Base-by-base conservation (phyloP, 495 filamentous ascomycete genomes). In the Hypoxylon crocopeplum region DNA sequence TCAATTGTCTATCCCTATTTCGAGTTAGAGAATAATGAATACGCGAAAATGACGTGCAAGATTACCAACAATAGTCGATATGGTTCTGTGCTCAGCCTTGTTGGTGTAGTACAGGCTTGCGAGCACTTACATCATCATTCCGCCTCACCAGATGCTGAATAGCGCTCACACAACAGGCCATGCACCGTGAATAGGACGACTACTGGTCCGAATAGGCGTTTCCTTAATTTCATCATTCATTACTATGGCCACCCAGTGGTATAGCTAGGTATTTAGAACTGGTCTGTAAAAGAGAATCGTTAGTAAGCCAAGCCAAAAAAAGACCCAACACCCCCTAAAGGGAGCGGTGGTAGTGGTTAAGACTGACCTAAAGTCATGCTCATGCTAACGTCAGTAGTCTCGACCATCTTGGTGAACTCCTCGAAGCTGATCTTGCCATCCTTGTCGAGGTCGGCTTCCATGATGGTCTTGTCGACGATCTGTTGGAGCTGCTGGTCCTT, bases 371-470 rank as follows among this genome's bases (percentile, higher is more conserved):
- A 79, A 55, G 92, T 98, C 94, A 98, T 97, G 75, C 93, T 97
- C 88, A 96, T 88, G 70, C 88, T 93, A 49, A 98, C 87, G 75
- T 98, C 94, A 22, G 94, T 98, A 71, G 88, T 95, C 82, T 97
- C 93, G 40, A 98, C 95, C 95, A 98, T 97, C 76, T 93, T 89
- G 42, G 85, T 91, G 76, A 99, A 99, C 81, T 99, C 94, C 79
- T 97, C 92, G 67, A 99, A 99, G 78, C 90, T 96, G 78, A 99
- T 98, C 82, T 96, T 96, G 62, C 94, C 94, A 76, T 99, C 94
- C 34, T 85, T 82, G 74, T 99, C 95, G 67, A 89, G 83, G 74
- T 99, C 94, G 37, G 94, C 95, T 78, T 99, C 94, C 94, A 98
- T 98, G 70, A 99, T 99, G 46, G 94, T 99, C 85, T 99, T 99